Evolutionary conservation across 352 stramenopile species (phyloP).

Genomic region (Pythium vanterpoolii): DNA sequence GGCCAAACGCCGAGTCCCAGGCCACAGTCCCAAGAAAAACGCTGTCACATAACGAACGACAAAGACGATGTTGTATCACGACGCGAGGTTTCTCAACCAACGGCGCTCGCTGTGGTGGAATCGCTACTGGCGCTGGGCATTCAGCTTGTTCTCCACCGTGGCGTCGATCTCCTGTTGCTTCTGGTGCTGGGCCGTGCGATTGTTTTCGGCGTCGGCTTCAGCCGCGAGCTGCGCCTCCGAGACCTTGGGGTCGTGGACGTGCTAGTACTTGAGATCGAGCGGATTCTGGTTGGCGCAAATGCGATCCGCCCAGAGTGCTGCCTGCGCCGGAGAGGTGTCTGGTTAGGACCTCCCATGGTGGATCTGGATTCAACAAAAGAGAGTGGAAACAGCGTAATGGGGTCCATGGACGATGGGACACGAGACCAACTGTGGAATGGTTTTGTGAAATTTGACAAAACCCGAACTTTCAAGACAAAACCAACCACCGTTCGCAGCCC

Average conservation of each 20-base stretch:
- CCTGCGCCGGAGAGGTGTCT: not conserved
- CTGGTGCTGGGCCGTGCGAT: not conserved
- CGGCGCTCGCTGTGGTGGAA: not conserved
- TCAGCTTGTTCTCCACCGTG: not conserved
- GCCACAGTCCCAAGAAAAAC: too few relatives aligned
- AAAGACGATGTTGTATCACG: too few relatives aligned
- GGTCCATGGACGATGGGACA: not conserved
- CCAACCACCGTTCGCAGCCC: not conserved
- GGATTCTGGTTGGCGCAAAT: conserved; percentile 5
- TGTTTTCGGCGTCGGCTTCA: conserved; percentile 8
- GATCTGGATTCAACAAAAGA: not conserved
- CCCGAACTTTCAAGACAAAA: not conserved
- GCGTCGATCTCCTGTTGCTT: not conserved
- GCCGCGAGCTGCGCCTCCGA: conserved; percentile 11
- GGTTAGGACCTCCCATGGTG: conserved; percentile 10
- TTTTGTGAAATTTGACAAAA: not conserved
- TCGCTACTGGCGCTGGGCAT: not conserved
- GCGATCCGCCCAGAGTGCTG: not conserved
- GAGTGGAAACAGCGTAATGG: not conserved
- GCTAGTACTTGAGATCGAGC: not conserved
- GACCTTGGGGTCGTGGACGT: conserved; percentile 3
- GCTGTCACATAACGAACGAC: not conserved
- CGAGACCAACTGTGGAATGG: not conserved
- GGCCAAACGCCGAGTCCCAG: not conserved
- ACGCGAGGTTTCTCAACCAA: too few relatives aligned